Percentiles rank a stretch among this genome's conserved stretches.
phyloP scores from a whole-genome alignment of 768 basidiomycete species.

The Podaxis sp. region DNA sequence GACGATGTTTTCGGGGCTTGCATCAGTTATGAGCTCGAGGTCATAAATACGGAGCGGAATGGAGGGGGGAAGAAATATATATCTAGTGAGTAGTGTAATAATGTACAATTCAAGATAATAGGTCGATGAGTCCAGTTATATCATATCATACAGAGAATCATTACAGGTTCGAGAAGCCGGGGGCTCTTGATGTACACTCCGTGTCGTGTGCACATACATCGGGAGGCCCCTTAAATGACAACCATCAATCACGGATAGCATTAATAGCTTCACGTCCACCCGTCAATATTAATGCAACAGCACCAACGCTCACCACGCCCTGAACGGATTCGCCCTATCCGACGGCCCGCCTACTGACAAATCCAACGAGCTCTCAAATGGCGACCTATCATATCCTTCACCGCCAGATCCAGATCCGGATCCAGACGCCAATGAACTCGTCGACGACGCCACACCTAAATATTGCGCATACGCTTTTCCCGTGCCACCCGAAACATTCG shows the following conservation, averaged over 20 bases:
- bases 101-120: neutral
- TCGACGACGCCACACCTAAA: constrained; percentile 7
- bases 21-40: neutral
- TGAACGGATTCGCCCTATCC: constrained; percentile 48
- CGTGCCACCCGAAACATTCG: constrained; percentile 9
- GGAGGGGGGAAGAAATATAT: neutral
- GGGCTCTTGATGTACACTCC: neutral
- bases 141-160: neutral
- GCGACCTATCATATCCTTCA: constrained; percentile 47
- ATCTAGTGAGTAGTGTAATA: neutral
- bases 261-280: neutral
- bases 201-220: neutral
- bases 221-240: neutral
- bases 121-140: neutral
- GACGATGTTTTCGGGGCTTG: neutral
- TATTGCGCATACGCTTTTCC: neutral
- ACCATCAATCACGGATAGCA: neutral
- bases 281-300: neutral
- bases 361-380: constrained; percentile 66
- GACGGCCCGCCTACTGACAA: constrained; percentile 23
- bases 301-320: constrained; percentile 40
- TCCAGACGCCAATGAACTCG: constrained; percentile 15
- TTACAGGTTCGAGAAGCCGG: neutral
- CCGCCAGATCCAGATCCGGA: constrained; percentile 15
- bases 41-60: no score